Evolutionary conservation across 2,329 filamentous ascomycete species (phyloP).

Genomic region (Fusarium sp.): DNA sequence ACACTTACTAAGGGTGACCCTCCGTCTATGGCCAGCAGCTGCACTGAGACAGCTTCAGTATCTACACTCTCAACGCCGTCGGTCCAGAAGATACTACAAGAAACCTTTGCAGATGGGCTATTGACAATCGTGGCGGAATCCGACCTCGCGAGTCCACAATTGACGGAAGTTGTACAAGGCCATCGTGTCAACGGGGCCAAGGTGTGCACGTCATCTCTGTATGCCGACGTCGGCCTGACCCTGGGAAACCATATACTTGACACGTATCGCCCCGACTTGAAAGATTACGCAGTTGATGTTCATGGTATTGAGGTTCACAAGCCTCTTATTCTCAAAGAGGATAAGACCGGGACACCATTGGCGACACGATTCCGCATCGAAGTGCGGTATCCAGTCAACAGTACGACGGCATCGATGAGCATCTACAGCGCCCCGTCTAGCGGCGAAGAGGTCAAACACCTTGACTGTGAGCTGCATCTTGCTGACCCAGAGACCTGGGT

Average conservation of each 20-base stretch:
- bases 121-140: slow-evolving; percentile 2
- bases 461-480: slow-evolving; percentile 3
- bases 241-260: slow-evolving; percentile 28
- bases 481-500: slow-evolving; percentile 12
- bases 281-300: slow-evolving; percentile 21
- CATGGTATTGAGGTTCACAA: slow-evolving; percentile 17
- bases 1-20: slow-evolving; percentile 74
- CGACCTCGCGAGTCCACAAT: slow-evolving; percentile 6
- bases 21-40: neutral
- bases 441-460: neutral
- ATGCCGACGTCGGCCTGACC: slow-evolving; percentile 38
- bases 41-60: neutral
- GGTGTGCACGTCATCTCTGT: slow-evolving; percentile 41
- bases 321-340: slow-evolving; percentile 19
- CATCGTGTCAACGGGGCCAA: slow-evolving; percentile 43
- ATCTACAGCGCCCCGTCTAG: slow-evolving; percentile 20
- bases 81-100: slow-evolving; percentile 41
- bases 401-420: slow-evolving; percentile 12
- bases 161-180: slow-evolving; percentile 31
- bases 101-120: neutral
- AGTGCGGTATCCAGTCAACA: slow-evolving; percentile 5
- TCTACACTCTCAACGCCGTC: slow-evolving; percentile 33
- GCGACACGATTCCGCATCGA: slow-evolving; percentile 16
- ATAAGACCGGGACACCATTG: neutral
- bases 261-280: slow-evolving; percentile 20